Percentiles rank a stretch among this genome's conserved stretches.
These are phyloP conservation scores for Aspergillus indologenus DNA, from an alignment of 495 filamentous ascomycete species.

Conservation along the genomic window DNA sequence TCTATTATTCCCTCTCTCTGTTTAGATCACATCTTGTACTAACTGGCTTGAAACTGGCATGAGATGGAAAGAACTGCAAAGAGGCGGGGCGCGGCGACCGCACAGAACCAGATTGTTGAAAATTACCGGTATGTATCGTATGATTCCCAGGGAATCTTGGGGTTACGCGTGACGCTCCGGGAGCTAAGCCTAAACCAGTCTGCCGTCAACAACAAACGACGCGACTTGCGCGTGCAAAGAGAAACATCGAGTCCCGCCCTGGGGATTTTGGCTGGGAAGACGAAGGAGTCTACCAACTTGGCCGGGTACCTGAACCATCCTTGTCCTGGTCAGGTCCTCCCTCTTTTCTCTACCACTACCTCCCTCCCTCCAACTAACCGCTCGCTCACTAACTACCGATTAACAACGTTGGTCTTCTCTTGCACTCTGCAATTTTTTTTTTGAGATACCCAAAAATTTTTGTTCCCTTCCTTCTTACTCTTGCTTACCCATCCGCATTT, in stretches of 20 bases:
- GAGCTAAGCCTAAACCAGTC: conserved; percentile 17
- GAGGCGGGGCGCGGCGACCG: not conserved
- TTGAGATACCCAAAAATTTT: not conserved
- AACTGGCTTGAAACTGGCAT: too few relatives aligned
- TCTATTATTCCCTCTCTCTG: too few relatives aligned
- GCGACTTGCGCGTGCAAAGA: conserved; percentile 22
- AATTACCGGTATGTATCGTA: conserved; percentile 13
- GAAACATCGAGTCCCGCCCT: conserved; percentile 21
- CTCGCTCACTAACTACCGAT: not conserved
- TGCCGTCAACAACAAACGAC: conserved; percentile 26
- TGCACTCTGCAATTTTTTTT: not conserved
- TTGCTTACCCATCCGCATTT: not conserved
- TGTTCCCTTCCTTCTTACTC: not conserved
- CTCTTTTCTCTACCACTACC: not conserved
- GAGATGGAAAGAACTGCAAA: not conserved
- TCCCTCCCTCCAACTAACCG: not conserved
- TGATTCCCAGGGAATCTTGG: conserved; percentile 17
- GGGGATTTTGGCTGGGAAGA: conserved; percentile 12
- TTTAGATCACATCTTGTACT: too few relatives aligned
- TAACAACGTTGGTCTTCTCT: not conserved
- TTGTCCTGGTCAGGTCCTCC: not conserved
- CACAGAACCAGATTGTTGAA: not conserved
- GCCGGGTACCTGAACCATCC: conserved; percentile 4
- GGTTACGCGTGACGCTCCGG: conserved; percentile 23
- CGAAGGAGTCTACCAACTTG: conserved; percentile 13